phyloP scores from a whole-genome alignment of 306 rosid species.

The Vigna trinervia region DNA sequence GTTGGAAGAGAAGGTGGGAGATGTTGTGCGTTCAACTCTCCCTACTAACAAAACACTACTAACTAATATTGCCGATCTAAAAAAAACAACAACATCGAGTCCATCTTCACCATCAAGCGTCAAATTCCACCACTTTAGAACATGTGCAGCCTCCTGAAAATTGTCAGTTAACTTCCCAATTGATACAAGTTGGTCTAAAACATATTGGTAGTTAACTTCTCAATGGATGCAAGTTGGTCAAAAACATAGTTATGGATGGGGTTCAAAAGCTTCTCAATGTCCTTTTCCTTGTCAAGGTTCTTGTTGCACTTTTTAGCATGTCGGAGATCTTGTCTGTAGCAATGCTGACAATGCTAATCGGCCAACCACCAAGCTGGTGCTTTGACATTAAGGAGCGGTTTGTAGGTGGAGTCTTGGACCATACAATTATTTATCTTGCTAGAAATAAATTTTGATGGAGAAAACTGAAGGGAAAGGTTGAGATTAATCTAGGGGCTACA shows the following conservation, averaged over 20 bases:
- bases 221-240: too few species aligned
- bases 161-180: background rate
- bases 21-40: too few species aligned
- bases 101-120: background rate
- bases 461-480: background rate
- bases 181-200: background rate
- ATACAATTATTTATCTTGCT: too few species aligned
- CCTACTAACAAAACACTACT: too few species aligned
- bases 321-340: background rate
- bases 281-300: background rate
- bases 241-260: background rate
- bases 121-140: background rate
- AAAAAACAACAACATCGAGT: background rate
- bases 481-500: background rate
- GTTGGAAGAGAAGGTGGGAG: too few species aligned
- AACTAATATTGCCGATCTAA: too few species aligned
- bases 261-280: background rate
- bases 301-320: background rate
- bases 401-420: too few species aligned
- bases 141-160: background rate
- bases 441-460: too few species aligned
- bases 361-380: too few species aligned
- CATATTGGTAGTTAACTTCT: background rate
- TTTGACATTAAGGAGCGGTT: too few species aligned
- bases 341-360: too few species aligned